phyloP scores from a whole-genome alignment of 1,284 basidiomycete genomes.

The Butyriboletus regius region DNA sequence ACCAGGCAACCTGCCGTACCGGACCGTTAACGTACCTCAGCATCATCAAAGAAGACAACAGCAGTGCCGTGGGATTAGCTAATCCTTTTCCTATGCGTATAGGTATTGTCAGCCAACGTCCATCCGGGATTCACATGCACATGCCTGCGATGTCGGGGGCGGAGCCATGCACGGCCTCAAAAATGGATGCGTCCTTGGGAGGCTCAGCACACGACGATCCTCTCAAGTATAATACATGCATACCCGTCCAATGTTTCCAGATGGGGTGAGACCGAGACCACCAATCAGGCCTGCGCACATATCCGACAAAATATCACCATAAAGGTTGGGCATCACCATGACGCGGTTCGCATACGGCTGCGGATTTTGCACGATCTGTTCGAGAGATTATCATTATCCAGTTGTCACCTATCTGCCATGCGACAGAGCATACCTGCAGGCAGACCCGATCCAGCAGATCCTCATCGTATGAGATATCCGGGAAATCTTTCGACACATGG shows the following conservation, averaged over 20 bases:
- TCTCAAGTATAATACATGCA: conserved; percentile 24
- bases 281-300: conserved; percentile 99
- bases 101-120: conserved; percentile 23
- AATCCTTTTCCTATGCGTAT: conserved; percentile 84
- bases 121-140: conserved; percentile 14
- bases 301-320: conserved; percentile 95
- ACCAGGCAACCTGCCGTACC: conserved; percentile 5
- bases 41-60: conserved; percentile 96
- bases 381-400: conserved; percentile 1
- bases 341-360: conserved; percentile 91
- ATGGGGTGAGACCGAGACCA: conserved; percentile 94
- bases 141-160: conserved; percentile 79
- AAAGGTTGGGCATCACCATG: conserved; percentile 99
- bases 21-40: conserved; percentile 54
- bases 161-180: conserved; percentile 98
- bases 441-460: conserved; percentile 96
- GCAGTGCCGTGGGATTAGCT: conserved; percentile 95
- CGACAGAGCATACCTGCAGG: conserved; percentile 56
- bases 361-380: conserved; percentile 86
- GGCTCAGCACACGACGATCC: conserved; percentile 9
- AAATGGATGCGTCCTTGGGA: conserved; percentile 89
- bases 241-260: conserved; percentile 93
- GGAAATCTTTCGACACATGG: conserved; percentile 93
- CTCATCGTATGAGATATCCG: conserved; percentile 90
- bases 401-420: background rate